Base-by-base conservation (phyloP, 768 basidiomycete genomes). In the Leccinum fibrillosum region DNA sequence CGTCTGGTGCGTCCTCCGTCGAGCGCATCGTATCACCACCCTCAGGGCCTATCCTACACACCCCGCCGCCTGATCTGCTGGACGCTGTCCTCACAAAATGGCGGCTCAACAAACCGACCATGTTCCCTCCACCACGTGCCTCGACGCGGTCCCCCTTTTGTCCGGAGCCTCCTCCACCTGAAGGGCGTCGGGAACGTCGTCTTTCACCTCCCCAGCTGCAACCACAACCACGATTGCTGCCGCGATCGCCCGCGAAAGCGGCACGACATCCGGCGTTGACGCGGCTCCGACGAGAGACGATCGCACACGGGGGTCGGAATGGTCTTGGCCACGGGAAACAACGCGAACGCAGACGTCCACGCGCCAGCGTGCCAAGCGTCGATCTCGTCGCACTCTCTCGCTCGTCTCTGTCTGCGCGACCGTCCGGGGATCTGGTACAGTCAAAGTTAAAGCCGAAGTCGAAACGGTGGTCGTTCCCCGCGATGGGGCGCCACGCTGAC, bases 401-500 rank as follows among this genome's bases (percentile, higher is more conserved):
- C 5, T 60, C 63, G 17, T 59, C 65, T 37, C 17, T 13, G 2
- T 68, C 66, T 23, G 9, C 32, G 1, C 48, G 6, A 9, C 64
- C 68, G 19, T 62, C 32, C 10, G 9, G 30, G 32, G 12, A 32
- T 32, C 9, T 5, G 5, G 32, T 12, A 5, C 32, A 12, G 32
- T 32, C 1, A 9, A 44, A 2, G 56, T 64, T 1, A 48, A n/a
- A 10, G 49, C 56, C 13, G 13, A 34, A 35, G 15, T 56, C 25
- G 2, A 13, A 56, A 6, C 72, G 68, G 11, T 58, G 57, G 55
- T 70, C 70, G 1, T 59, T 70, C 9, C 63, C 70, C 1, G 53
- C 49, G 0, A 52, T 54, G 13, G 52, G 8, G 42, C 54, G 21
- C 54, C 17, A 11, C 30, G 12, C 13, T 12, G 47, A 48, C 47